Conservation (phyloP, 2,329 filamentous ascomycete species). For the Geosmithia flava region DNA sequence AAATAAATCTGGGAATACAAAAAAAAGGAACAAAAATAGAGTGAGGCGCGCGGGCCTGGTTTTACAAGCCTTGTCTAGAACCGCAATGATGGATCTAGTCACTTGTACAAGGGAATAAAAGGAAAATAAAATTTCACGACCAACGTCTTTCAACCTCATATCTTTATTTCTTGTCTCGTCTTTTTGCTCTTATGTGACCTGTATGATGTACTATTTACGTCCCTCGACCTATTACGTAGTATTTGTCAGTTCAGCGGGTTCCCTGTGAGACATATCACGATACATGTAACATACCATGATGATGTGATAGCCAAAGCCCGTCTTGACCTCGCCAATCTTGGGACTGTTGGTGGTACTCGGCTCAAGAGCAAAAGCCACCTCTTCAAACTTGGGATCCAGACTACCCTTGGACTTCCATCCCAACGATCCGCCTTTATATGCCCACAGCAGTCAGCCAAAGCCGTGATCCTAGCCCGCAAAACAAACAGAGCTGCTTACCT, state of each 20-base stretch:
- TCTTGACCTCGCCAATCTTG: slow-evolving; percentile 60
- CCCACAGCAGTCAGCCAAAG: slow-evolving; percentile 3
- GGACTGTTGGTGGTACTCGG: slow-evolving; percentile 52
- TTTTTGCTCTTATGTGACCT: slow-evolving; percentile 1
- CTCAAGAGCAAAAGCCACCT: slow-evolving; percentile 58
- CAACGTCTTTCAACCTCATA: slow-evolving; percentile 2
- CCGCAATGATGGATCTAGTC: slow-evolving; percentile 1
- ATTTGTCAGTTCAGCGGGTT: background rate
- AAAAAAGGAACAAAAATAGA: slow-evolving; percentile 24
- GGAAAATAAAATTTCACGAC: slow-evolving; percentile 14
- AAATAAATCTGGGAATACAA: slow-evolving; percentile 6
- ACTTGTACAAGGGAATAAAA: slow-evolving; percentile 26
- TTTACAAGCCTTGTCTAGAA: slow-evolving; percentile 14
- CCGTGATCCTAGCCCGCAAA: background rate
- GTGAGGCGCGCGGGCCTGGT: slow-evolving; percentile 16
- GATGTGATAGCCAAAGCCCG: slow-evolving; percentile 66
- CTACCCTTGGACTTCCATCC: slow-evolving; percentile 63
- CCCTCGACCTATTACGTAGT: slow-evolving; percentile 22
- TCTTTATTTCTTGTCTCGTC: background rate
- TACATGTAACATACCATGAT: slow-evolving; percentile 49
- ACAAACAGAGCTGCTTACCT: slow-evolving; percentile 23
- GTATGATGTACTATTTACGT: no score
- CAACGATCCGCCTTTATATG: slow-evolving; percentile 46
- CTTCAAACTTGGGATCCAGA: slow-evolving; percentile 58
- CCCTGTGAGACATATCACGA: background rate